Evolutionary conservation across 805 yeast species (phyloP).

Genomic region (Ogataea zsoltii): DNA sequence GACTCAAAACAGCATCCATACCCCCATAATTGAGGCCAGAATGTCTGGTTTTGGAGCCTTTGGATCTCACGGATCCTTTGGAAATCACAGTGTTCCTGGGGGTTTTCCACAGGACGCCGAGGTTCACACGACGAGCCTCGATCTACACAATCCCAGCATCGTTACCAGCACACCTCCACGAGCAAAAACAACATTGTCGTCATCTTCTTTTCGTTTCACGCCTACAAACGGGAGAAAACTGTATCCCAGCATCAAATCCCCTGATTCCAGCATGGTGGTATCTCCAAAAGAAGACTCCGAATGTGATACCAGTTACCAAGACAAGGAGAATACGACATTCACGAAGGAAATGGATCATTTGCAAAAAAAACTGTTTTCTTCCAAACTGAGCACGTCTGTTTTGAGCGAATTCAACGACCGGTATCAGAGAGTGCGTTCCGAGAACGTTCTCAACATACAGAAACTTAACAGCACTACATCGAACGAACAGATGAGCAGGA

Average conservation of each 20-base stretch:
- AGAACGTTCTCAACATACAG: constrained; percentile 26
- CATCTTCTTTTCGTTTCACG: constrained; percentile 30
- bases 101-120: constrained; percentile 19
- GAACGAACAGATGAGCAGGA: constrained; percentile 25
- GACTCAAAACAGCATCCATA: not conserved
- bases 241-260: constrained; percentile 26
- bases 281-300: constrained; percentile 20
- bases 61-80: constrained; percentile 4
- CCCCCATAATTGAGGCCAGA: constrained; percentile 1
- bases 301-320: constrained; percentile 30
- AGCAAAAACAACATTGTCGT: constrained; percentile 22
- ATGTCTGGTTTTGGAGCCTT: constrained; percentile 3
- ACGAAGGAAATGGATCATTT: constrained; percentile 34
- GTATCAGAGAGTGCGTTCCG: constrained; percentile 39
- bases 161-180: constrained; percentile 21
- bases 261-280: constrained; percentile 8
- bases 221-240: constrained; percentile 31
- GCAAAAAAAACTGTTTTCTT: constrained; percentile 48
- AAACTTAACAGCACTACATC: constrained; percentile 26
- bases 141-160: not conserved
- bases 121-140: not conserved
- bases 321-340: constrained; percentile 32
- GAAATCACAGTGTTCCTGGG: constrained; percentile 21
- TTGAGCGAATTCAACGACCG: constrained; percentile 45
- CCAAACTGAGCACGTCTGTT: constrained; percentile 46